Evolutionary conservation across 371 early-diverging fungal species (phyloP), one percentile per base, ranked within the genome.

Genomic region (Capillidium heterosporum): DNA sequence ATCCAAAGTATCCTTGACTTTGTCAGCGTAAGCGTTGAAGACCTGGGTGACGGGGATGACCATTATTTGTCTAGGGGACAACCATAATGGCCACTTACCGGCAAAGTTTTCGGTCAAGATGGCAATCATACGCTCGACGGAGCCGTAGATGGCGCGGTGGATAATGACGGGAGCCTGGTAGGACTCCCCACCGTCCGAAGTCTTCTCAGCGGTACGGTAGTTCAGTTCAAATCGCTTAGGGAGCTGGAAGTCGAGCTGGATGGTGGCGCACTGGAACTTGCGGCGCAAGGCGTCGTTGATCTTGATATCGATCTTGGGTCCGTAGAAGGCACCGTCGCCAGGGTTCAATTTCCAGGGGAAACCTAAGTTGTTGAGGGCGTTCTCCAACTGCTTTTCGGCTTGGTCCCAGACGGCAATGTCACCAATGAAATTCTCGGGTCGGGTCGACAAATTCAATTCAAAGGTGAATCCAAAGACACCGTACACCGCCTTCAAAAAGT

Each of bases 261-360:
- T 87, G 0, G 99, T 99, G 24, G 98, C 99, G 58, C 98, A 98
- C 70, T 99, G 99, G 63, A 88, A 91, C 19, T 81, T 75, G 51
- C 97, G 81, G 40, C 84, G 78, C 3, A 93, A 75, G 1, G 99
- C 98, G 65, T 99, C 99, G 43, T 81, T 70, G 54, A 99, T 83
- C 61, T 89, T 89, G 50, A 99, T 99, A 72, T 99, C 99, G 64
- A 99, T 97, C 76, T 99, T 99, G 57, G 99, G 99, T 0, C 99
- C 99, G 72, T 99, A 99, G 71, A 99, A 99, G 3, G 99, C 99
- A 31, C 99, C 99, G 71, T 99, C 99, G 5, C 98, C 99, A 40
- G 84, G 87, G 62, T 99, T 97, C 46, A 98, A 52, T 42, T 77
- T 75, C 95, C 96, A 99, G 8, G 63, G 60, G 23, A 71, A 59